Evolutionary conservation across 2,329 filamentous ascomycete species (phyloP).

Genomic region (Nothophoma quercina): DNA sequence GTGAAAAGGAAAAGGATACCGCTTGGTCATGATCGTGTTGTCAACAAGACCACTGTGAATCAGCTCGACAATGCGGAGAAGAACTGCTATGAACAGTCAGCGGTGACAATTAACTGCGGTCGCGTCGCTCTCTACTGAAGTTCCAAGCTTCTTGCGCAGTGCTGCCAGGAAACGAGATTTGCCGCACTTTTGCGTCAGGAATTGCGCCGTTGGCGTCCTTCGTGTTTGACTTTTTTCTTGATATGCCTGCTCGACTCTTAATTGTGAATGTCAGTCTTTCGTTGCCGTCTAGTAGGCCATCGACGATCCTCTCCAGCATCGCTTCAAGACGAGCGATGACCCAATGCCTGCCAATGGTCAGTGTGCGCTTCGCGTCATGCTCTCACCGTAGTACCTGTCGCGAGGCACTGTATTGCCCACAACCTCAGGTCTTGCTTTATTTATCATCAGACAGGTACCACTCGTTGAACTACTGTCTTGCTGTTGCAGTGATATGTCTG

Average conservation of each 20-base stretch:
- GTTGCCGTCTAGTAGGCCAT: constrained; percentile 59
- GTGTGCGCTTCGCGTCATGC: not conserved
- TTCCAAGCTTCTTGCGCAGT: constrained; percentile 65
- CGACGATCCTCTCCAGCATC: constrained; percentile 61
- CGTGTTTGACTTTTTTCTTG: constrained; percentile 25
- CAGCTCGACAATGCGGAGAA: constrained; percentile 63
- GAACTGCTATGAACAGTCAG: constrained; percentile 53
- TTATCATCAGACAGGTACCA: not conserved
- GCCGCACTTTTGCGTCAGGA: constrained; percentile 28
- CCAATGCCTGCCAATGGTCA: constrained; percentile 34
- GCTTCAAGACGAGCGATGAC: constrained; percentile 64
- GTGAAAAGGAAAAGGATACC: constrained; percentile 47
- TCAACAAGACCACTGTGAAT: constrained; percentile 61
- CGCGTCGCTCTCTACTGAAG: constrained; percentile 53
- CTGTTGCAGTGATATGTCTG: not conserved
- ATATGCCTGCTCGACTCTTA: constrained; percentile 43
- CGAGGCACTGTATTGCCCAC: not conserved
- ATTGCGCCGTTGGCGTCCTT: not conserved
- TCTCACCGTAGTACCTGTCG: constrained; percentile 22
- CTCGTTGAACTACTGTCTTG: not conserved
- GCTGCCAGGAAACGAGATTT: constrained; percentile 62
- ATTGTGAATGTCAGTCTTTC: constrained; percentile 60
- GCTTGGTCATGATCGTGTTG: constrained; percentile 62
- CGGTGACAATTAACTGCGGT: constrained; percentile 1
- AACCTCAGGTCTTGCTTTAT: not conserved